Conservation (phyloP, 2,329 filamentous ascomycete species). For the Penicillium psychrosexuale region DNA sequence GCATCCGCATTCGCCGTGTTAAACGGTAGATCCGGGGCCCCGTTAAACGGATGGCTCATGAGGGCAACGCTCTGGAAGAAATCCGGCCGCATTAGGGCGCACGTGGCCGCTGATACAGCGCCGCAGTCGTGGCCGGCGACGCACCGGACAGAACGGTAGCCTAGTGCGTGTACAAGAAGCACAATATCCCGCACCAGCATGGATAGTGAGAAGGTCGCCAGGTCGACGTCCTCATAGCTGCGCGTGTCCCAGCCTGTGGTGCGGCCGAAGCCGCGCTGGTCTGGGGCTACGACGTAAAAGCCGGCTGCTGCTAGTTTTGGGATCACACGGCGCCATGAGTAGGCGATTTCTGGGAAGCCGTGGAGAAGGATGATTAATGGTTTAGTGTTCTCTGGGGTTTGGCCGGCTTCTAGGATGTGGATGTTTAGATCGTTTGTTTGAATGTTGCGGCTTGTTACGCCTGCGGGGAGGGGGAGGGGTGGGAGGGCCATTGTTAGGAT, state of each 20-base stretch:
- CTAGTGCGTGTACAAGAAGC: slow-evolving; percentile 59
- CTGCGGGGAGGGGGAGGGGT: slow-evolving; percentile 54
- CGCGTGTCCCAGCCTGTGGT: slow-evolving; percentile 60
- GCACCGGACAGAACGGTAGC: slow-evolving; percentile 56
- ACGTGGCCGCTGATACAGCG: slow-evolving; percentile 58
- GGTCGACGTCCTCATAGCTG: slow-evolving; percentile 51
- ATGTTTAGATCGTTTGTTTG: slow-evolving; percentile 59
- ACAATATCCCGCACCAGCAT: slow-evolving; percentile 62
- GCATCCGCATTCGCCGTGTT: slow-evolving; percentile 38
- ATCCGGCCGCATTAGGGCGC: slow-evolving; percentile 62
- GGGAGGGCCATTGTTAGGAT: slow-evolving; percentile 11
- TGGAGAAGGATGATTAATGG: slow-evolving; percentile 63
- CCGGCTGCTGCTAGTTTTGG: slow-evolving; percentile 56
- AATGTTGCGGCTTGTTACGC: slow-evolving; percentile 56
- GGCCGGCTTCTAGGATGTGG: slow-evolving; percentile 58
- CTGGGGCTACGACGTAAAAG: slow-evolving; percentile 64
- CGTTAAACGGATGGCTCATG: slow-evolving; percentile 64
- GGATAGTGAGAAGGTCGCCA: slow-evolving; percentile 57
- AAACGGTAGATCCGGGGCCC: slow-evolving; percentile 50
- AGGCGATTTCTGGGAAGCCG: slow-evolving; percentile 67
- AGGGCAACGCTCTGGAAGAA: slow-evolving; percentile 61
- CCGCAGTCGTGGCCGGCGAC: slow-evolving; percentile 68
- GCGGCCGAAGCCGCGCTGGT: slow-evolving; percentile 66
- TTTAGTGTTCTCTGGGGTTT: slow-evolving; percentile 36
- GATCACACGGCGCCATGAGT: slow-evolving; percentile 65